phyloP scores from a whole-genome alignment of 306 rosid genomes.

The Dalbergia cochinchinensis region DNA sequence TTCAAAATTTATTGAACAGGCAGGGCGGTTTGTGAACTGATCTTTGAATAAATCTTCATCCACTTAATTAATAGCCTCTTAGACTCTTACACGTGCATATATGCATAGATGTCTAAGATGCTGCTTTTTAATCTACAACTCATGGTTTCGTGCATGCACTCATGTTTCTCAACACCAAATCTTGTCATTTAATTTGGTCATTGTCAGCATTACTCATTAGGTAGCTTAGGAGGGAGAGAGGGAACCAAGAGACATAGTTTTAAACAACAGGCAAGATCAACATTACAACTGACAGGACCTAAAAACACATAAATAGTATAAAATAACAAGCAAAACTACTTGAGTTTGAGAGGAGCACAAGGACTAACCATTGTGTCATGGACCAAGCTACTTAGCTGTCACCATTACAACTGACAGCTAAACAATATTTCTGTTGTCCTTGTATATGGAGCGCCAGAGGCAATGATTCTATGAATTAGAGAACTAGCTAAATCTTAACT shows the following conservation, averaged over 20 bases:
- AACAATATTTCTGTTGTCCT: not conserved
- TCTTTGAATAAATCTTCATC: slow-evolving; percentile 25
- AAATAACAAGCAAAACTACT: slow-evolving; percentile 14
- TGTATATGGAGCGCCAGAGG: too few relatives aligned
- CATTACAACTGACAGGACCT: too few relatives aligned
- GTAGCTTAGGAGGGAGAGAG: not conserved
- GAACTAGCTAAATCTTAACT: not conserved
- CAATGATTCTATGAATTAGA: not conserved
- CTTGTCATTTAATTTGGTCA: not conserved
- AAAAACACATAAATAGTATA: not conserved
- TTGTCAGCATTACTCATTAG: not conserved
- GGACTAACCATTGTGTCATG: not conserved
- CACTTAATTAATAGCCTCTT: not conserved
- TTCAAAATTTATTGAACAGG: not conserved
- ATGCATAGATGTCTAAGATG: not conserved
- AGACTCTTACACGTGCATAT: not conserved
- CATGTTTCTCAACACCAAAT: slow-evolving; percentile 24
- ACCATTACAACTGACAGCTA: not conserved
- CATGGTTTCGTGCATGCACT: not conserved
- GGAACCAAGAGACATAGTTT: not conserved
- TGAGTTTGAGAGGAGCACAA: not conserved
- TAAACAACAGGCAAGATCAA: too few relatives aligned
- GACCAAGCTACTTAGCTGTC: slow-evolving; percentile 33
- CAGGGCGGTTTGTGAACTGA: not conserved
- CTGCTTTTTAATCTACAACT: not conserved